Evolutionary conservation across 768 basidiomycete genomes (phyloP), one percentile per base, ranked within the genome.

Genomic region (Termitomyces sp.): DNA sequence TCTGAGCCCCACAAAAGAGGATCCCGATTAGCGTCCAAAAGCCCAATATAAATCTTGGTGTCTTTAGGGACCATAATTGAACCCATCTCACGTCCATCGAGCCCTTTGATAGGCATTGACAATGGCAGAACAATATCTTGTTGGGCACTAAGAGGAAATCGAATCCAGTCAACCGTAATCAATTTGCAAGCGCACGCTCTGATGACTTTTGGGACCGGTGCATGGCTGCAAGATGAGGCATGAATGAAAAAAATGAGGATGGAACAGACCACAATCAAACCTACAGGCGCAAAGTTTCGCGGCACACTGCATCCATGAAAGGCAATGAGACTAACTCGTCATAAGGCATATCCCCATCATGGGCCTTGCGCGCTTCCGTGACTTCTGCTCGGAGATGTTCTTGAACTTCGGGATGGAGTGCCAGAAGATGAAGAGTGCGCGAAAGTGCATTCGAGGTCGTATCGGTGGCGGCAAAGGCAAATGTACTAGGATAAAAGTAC

Each of bases 331-430:
- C 57, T 2, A 66, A 42, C 10, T 51, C 50, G 15, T 66, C 65
- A 32, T 64, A 63, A 3, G 54, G 45, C 12, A 64, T 23, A n/a
- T 52, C 43, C 7, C 57, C 57, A 13, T 40, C 55, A 18, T 53
- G 45, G 0, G 45, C 25, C 4, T 48, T 18, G 13, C 41, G 64
- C 1, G 66, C 65, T 18, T 61, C 59, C 7, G 68, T 25, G n/a
- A 80, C 66, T 56, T 80, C 78, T 31, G 67, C 61, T 4, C 74
- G 71, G 22, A 78, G 58, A 1, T 63, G 67, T 20, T 25, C 53
- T 29, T 78, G 67, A n/a, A 73, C 65, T 25, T 73, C 68, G 1
- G 57, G 69, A 50, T 70, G 62, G 0, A 52, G 40, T 5, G 70
- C 65, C 9, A 75, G 60, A 15, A 66, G 39, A 41, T 64, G 61